Conservation (phyloP, 1,284 basidiomycete genomes). For the Psilocybe mexicana region DNA sequence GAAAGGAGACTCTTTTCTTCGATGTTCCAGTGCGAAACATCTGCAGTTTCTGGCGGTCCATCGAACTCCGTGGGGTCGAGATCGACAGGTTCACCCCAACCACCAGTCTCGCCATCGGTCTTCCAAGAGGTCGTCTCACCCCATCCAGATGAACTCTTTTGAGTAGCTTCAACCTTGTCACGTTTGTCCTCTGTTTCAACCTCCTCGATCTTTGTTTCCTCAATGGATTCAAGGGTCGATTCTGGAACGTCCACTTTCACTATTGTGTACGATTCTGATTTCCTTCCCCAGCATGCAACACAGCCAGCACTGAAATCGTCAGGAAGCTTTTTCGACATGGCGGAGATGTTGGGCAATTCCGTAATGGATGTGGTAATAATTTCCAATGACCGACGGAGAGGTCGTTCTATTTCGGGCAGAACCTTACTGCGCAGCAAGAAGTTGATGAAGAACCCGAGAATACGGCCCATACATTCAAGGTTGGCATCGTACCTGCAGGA, state of each 20-base stretch:
- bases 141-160: background rate
- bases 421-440: conserved; percentile 63
- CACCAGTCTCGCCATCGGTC: background rate
- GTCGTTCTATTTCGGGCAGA: conserved; percentile 44
- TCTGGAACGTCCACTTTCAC: conserved; percentile 9
- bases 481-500: conserved; percentile 41
- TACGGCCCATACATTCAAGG: conserved; percentile 48
- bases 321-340: conserved; percentile 49
- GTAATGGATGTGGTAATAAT: conserved; percentile 47
- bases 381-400: conserved; percentile 46
- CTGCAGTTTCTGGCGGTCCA: background rate
- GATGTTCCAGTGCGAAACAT: conserved; percentile 5
- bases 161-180: background rate
- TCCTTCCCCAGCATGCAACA: conserved; percentile 44
- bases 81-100: background rate
- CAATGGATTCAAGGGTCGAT: background rate
- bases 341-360: conserved; percentile 56
- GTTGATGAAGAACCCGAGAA: conserved; percentile 59
- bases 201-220: background rate
- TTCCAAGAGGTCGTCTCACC: background rate
- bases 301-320: conserved; percentile 54
- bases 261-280: conserved; percentile 29
- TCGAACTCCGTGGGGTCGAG: conserved; percentile 1
- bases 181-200: background rate
- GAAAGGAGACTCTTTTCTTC: conserved; percentile 30